phyloP scores from a whole-genome alignment of 352 stramenopile genomes.

The Phytophthora litchii region DNA sequence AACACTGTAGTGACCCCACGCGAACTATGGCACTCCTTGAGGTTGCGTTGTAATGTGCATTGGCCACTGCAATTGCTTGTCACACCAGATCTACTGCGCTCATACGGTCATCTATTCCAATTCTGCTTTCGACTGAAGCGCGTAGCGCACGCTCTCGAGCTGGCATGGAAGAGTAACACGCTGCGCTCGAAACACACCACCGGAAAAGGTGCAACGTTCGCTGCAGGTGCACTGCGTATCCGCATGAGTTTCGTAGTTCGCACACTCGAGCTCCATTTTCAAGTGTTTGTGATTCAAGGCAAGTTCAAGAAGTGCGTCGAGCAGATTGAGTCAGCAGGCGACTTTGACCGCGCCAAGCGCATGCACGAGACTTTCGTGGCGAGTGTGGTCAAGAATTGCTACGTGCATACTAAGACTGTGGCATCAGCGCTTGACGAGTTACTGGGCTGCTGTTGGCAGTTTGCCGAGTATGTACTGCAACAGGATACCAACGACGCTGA shows the following conservation, averaged over 20 bases:
- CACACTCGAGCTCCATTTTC: constrained; percentile 76
- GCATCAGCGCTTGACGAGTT: constrained; percentile 63
- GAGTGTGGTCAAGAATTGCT: constrained; percentile 67
- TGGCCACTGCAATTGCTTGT: constrained; percentile 80
- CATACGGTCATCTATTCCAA: constrained; percentile 77
- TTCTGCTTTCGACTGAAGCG: constrained; percentile 85
- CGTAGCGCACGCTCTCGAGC: constrained; percentile 64
- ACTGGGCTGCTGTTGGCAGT: constrained; percentile 68
- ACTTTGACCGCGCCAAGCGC: constrained; percentile 78
- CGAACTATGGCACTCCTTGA: constrained; percentile 65
- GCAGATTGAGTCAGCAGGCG: constrained; percentile 49
- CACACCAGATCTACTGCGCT: constrained; percentile 53
- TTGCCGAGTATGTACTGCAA: constrained; percentile 69
- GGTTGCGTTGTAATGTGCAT: constrained; percentile 52
- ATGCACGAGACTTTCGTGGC: constrained; percentile 77
- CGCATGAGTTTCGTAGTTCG: constrained; percentile 82
- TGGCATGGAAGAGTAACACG: constrained; percentile 60
- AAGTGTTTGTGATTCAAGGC: constrained; percentile 79
- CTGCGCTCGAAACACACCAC: constrained; percentile 38
- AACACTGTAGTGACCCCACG: constrained; percentile 50
- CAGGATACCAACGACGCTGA: constrained; percentile 24
- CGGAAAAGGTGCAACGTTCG: constrained; percentile 15
- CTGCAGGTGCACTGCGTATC: constrained; percentile 50
- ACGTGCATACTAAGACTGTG: constrained; percentile 71
- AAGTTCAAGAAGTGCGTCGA: constrained; percentile 61